A percentile compares a stretch with the other conserved stretches of the same genome.
Conservation (phyloP, 108 stramenopile species). For the Cyclostephanos tholiformis region DNA sequence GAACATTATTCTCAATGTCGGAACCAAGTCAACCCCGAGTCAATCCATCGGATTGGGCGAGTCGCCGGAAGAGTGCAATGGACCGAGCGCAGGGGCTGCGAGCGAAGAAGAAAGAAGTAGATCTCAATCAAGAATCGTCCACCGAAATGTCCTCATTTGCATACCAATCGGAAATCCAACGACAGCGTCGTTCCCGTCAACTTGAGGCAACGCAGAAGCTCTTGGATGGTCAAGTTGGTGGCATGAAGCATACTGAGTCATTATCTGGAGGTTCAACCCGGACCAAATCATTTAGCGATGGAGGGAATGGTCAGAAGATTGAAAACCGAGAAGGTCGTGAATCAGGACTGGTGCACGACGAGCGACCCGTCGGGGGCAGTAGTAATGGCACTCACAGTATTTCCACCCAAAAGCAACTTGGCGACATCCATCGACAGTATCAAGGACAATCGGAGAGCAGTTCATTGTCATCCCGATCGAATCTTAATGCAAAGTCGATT, state of each 20-base stretch:
- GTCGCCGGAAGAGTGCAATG: conserved; percentile 44
- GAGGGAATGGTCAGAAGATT: neutral
- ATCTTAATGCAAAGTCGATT: conserved; percentile 1
- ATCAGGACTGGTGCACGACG: neutral
- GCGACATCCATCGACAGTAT: conserved; percentile 15
- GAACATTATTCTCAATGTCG: conserved; percentile 13
- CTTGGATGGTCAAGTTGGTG: conserved; percentile 25
- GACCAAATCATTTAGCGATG: neutral
- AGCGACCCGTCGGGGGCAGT: conserved; percentile 1
- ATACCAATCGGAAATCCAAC: conserved; percentile 33
- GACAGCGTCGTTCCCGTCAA: conserved; percentile 40
- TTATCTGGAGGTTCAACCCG: neutral
- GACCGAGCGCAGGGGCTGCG: conserved; percentile 42
- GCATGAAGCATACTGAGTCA: neutral
- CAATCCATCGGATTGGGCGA: conserved; percentile 48
- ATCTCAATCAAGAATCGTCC: neutral
- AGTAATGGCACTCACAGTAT: conserved; percentile 1
- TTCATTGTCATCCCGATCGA: conserved; percentile 3
- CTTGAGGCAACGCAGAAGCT: conserved; percentile 47
- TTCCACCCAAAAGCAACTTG: conserved; percentile 33
- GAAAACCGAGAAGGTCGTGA: neutral
- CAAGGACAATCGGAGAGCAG: conserved; percentile 3
- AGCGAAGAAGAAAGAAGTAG: conserved; percentile 32
- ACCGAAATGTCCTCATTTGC: neutral
- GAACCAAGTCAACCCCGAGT: conserved; percentile 23